Evolutionary conservation across 2,329 filamentous ascomycete genomes (phyloP).

Genomic region (Moelleriella libera): DNA sequence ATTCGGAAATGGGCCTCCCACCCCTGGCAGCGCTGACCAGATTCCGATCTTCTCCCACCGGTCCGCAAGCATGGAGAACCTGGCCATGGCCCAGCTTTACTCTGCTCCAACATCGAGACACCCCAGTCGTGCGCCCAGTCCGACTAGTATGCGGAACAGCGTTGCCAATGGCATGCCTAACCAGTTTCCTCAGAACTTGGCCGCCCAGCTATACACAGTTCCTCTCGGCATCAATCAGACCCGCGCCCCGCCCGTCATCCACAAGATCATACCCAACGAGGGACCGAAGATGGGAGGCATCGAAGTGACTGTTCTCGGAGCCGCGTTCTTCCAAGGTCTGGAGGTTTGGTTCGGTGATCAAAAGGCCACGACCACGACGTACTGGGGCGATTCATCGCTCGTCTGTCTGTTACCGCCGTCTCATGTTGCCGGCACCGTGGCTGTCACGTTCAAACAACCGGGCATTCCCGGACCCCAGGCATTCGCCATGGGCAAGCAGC

Average conservation of each 20-base stretch:
- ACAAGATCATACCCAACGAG: slow-evolving; percentile 72
- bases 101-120: slow-evolving; percentile 61
- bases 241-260: slow-evolving; percentile 45
- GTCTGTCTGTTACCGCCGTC: slow-evolving; percentile 67
- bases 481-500: slow-evolving; percentile 24
- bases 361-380: slow-evolving; percentile 57
- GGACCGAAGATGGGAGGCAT: slow-evolving; percentile 73
- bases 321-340: slow-evolving; percentile 60
- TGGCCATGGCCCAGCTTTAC: slow-evolving; percentile 49
- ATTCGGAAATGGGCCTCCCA: slow-evolving; percentile 46
- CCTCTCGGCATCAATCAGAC: slow-evolving; percentile 34
- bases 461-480: slow-evolving; percentile 22
- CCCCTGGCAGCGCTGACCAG: slow-evolving; percentile 51
- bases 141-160: slow-evolving; percentile 37
- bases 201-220: slow-evolving; percentile 32
- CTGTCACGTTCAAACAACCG: slow-evolving; percentile 53
- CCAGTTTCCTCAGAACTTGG: slow-evolving; percentile 32
- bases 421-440: slow-evolving; percentile 50
- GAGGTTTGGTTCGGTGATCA: slow-evolving; percentile 71
- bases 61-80: slow-evolving; percentile 50
- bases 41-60: slow-evolving; percentile 41
- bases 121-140: slow-evolving; percentile 66
- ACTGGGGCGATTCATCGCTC: slow-evolving; percentile 66
- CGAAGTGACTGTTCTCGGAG: slow-evolving; percentile 75
- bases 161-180: slow-evolving; percentile 24